Percentiles rank a stretch among this genome's conserved stretches.
Conservation (phyloP, 768 basidiomycete genomes). For the Tubosaeta brunneosetosa region DNA sequence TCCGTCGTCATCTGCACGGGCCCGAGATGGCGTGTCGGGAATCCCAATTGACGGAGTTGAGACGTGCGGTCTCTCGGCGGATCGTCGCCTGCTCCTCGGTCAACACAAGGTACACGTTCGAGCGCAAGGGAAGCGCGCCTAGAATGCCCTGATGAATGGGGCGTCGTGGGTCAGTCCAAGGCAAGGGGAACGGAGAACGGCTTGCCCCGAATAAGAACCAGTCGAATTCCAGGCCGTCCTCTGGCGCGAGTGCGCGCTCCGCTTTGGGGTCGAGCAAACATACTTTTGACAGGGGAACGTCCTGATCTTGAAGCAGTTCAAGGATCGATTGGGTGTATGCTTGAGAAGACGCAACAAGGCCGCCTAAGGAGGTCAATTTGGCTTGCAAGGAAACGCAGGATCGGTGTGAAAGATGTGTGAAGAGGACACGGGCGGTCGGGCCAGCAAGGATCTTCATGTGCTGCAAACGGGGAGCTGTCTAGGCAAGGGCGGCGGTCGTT, state of each 20-base stretch:
- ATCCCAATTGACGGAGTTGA: slow-evolving; percentile 82
- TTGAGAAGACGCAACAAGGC: slow-evolving; percentile 17
- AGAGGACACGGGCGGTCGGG: slow-evolving; percentile 58
- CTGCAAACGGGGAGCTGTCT: slow-evolving; percentile 31
- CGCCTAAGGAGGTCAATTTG: slow-evolving; percentile 12
- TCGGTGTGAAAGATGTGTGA: slow-evolving; percentile 79
- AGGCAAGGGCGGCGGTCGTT: background rate
- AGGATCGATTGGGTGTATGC: slow-evolving; percentile 22
- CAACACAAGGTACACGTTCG: too few relatives aligned
- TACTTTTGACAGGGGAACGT: slow-evolving; percentile 52
- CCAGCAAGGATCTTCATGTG: slow-evolving; percentile 85
- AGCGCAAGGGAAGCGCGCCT: slow-evolving; percentile 34
- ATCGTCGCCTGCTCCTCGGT: slow-evolving; percentile 97
- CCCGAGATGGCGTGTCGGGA: slow-evolving; percentile 81
- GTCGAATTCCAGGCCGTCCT: slow-evolving; percentile 76
- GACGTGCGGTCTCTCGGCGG: slow-evolving; percentile 91
- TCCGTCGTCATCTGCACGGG: slow-evolving; percentile 91
- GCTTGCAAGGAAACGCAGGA: slow-evolving; percentile 53
- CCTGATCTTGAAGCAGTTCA: slow-evolving; percentile 11
- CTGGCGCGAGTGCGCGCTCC: slow-evolving; percentile 57
- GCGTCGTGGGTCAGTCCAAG: slow-evolving; percentile 2
- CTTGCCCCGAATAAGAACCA: slow-evolving; percentile 90
- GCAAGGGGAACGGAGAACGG: background rate
- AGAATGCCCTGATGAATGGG: slow-evolving; percentile 50
- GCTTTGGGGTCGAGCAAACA: slow-evolving; percentile 96